Conservation (phyloP, 257 asterid genomes). For the Linaria vulgaris region DNA sequence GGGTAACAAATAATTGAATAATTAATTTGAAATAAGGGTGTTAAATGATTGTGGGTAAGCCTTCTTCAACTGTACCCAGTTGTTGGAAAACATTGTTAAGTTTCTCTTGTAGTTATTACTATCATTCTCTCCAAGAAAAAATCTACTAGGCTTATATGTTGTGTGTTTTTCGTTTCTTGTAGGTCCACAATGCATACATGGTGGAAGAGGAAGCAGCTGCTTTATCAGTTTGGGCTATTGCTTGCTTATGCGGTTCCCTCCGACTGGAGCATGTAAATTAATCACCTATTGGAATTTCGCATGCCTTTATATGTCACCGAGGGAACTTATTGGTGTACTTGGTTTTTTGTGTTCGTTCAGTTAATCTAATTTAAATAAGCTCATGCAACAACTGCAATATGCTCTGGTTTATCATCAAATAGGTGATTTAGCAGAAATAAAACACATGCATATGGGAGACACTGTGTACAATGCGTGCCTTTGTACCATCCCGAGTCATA, state of each 20-base stretch:
- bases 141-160: not conserved
- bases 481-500: slow-evolving; percentile 11
- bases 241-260: slow-evolving; percentile 93
- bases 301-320: not conserved
- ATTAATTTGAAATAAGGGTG: not conserved
- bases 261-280: slow-evolving; percentile 86
- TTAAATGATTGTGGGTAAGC: slow-evolving; percentile 1
- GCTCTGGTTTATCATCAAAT: slow-evolving; percentile 5
- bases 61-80: slow-evolving; percentile 2
- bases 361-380: slow-evolving; percentile 1
- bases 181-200: slow-evolving; percentile 86
- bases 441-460: slow-evolving; percentile 7
- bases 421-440: slow-evolving; percentile 7
- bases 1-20: not conserved
- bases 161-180: slow-evolving; percentile 9
- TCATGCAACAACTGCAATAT: slow-evolving; percentile 11
- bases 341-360: not conserved
- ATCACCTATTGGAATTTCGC: slow-evolving; percentile 16
- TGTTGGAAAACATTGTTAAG: not conserved
- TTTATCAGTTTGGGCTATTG: slow-evolving; percentile 92
- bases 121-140: not conserved
- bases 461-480: not conserved
- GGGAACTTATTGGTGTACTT: slow-evolving; percentile 10
- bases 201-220: slow-evolving; percentile 98
- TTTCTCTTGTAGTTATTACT: slow-evolving; percentile 2